Conservation (phyloP, 768 basidiomycete species). For the Auricularia auricula-judae region DNA sequence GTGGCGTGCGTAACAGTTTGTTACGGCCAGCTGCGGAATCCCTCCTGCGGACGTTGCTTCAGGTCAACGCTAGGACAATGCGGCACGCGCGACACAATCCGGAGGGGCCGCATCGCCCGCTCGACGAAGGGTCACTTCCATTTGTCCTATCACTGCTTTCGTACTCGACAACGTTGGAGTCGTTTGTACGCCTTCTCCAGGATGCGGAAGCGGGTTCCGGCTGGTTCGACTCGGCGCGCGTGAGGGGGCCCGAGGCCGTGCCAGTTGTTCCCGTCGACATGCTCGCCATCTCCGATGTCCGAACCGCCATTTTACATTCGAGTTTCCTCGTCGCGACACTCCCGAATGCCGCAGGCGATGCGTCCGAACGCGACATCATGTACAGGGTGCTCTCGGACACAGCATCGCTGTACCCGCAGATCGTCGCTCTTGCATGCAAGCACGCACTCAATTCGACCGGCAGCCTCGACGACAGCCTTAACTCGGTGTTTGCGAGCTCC, state of each 20-base stretch:
- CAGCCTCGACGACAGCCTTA: background rate
- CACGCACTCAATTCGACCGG: background rate
- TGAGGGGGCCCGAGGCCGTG: background rate
- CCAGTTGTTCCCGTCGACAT: background rate
- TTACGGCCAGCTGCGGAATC: slow-evolving; percentile 51
- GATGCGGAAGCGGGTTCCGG: slow-evolving; percentile 37
- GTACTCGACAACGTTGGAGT: slow-evolving; percentile 43
- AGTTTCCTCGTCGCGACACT: background rate
- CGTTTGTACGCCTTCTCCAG: slow-evolving; percentile 50
- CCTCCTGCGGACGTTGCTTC: slow-evolving; percentile 51
- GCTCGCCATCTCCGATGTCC: background rate
- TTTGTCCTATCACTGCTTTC: slow-evolving; percentile 75
- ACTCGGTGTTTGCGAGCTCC: background rate
- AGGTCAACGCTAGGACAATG: slow-evolving; percentile 6
- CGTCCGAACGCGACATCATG: background rate
- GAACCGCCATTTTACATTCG: background rate
- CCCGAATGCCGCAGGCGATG: background rate
- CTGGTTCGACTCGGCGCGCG: background rate
- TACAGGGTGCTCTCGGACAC: background rate
- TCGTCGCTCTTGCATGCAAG: background rate
- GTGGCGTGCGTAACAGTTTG: slow-evolving; percentile 63
- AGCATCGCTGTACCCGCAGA: background rate
- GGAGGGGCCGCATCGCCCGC: slow-evolving; percentile 32
- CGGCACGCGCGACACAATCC: slow-evolving; percentile 19
- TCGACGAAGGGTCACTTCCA: slow-evolving; percentile 52